Evolutionary conservation across 225 moss, liverwort and hornwort genomes (phyloP), one percentile per base, ranked within the genome.

Genomic region (Neckera pumila): DNA sequence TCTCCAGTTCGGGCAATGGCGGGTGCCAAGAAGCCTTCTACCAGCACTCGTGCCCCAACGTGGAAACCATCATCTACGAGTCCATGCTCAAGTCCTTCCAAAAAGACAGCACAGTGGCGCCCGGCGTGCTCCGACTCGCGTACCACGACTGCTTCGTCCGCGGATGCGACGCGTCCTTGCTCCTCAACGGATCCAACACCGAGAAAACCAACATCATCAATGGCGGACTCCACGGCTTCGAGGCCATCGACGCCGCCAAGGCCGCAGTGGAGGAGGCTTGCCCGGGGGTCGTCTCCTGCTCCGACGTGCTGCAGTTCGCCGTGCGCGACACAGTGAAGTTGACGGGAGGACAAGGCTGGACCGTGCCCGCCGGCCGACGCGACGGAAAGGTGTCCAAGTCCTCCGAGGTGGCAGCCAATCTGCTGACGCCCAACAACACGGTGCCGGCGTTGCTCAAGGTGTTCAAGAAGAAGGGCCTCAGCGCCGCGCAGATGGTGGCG

Each of bases 191-290:
- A 57, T n/a, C 88, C 54, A 64, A 62, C 51, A 82, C 73, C 5
- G 93, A 93, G 86, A 91, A 81, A 16, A 87, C 89, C 62, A 81
- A 89, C 81, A 3, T 20, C 11, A 91, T 95, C 77, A 92, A 92
- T 13, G 21, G 36, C 82, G 54, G 92, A 51, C 54, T 92, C 22
- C 92, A 89, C 81, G 92, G 90, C 12, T 92, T 61, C 72, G 40
- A 86, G 3, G 90, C 89, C 31, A 85, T 93, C 57, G 95, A 95
- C 53, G 90, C 92, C 10, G 91, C 92, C 43, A 96, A 96, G 86
- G 92, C 92, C 34, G 95, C 93, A 45, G 93, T 96, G 26, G 96
- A 96, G 79, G 86, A 90, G 26, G 95, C 89, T 8, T 96, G 96
- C 58, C 96, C 95, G 4, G 92, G 93, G 4, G 65, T 95, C 5